Conservation (phyloP, 116 monocot species). For the Cymodocea nodosa region DNA sequence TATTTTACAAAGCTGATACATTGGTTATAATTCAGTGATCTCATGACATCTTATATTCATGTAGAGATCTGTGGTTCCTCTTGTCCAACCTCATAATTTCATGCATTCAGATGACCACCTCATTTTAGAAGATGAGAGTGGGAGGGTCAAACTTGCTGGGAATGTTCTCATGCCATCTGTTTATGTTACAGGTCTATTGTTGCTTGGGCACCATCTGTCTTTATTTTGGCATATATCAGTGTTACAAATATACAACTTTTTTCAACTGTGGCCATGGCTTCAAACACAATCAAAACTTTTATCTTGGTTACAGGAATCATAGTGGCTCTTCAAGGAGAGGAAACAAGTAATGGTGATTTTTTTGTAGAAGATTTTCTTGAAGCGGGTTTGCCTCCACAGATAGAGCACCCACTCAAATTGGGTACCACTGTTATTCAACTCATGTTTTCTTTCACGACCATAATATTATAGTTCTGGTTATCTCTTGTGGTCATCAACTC, state of each 20-base stretch:
- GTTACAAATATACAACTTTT: not conserved
- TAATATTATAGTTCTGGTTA: too few species aligned
- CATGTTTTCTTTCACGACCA: too few species aligned
- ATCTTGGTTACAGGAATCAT: conserved; percentile 46
- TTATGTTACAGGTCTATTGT: conserved; percentile 64
- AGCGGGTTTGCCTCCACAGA: conserved; percentile 72
- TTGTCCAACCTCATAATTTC: conserved; percentile 92
- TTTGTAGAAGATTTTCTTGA: conserved; percentile 75
- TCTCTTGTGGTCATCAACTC: too few species aligned
- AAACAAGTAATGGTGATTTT: conserved; percentile 83
- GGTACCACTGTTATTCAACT: conserved; percentile 18
- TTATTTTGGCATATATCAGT: not conserved
- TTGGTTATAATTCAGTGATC: not conserved
- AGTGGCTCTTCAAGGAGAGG: conserved; percentile 70
- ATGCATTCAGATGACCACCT: conserved; percentile 91
- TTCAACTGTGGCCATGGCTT: too few species aligned
- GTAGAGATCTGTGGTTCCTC: conserved; percentile 81
- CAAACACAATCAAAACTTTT: not conserved
- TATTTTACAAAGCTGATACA: not conserved
- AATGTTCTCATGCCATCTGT: conserved; percentile 35
- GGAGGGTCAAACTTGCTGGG: conserved; percentile 86
- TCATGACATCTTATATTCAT: not conserved
- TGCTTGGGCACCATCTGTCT: not conserved
- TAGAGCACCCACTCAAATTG: conserved; percentile 11
- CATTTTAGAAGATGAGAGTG: conserved; percentile 96